These are phyloP conservation scores for Tolypocladium capitatum DNA, from an alignment of 2,329 filamentous ascomycete genomes.

Conservation along the genomic window DNA sequence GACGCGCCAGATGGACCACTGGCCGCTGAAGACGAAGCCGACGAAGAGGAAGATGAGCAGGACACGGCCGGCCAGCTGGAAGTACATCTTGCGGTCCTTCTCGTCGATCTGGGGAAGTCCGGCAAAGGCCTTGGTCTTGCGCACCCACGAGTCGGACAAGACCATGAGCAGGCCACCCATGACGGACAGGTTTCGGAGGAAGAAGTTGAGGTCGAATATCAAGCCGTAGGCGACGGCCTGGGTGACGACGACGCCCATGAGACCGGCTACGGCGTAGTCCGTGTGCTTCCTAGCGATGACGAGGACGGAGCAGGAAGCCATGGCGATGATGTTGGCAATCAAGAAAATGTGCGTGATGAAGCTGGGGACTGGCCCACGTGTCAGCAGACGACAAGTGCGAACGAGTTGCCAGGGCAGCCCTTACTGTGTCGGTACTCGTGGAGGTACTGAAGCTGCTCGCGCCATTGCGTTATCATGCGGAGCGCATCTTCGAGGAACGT, in stretches of 20 bases:
- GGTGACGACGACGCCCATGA: constrained; percentile 80
- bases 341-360: constrained; percentile 91
- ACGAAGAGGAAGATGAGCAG: constrained; percentile 95
- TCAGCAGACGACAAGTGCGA: not conserved
- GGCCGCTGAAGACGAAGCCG: constrained; percentile 88
- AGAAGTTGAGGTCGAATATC: constrained; percentile 99
- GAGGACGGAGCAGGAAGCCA: constrained; percentile 67
- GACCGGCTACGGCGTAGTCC: constrained; percentile 80
- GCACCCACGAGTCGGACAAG: constrained; percentile 92
- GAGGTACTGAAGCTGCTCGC: constrained; percentile 84
- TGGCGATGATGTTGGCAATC: constrained; percentile 76
- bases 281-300: constrained; percentile 90
- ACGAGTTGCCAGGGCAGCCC: constrained; percentile 14
- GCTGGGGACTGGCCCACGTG: constrained; percentile 51
- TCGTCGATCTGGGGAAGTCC: constrained; percentile 89
- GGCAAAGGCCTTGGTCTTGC: constrained; percentile 93
- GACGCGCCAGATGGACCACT: constrained; percentile 84
- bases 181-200: constrained; percentile 95
- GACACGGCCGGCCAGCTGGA: constrained; percentile 91
- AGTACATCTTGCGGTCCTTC: constrained; percentile 99
- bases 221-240: constrained; percentile 94
- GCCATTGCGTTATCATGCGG: constrained; percentile 95
- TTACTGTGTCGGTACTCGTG: constrained; percentile 87
- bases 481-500: constrained; percentile 96
- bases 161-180: constrained; percentile 98